These are phyloP conservation scores for Claviceps paspali DNA, from an alignment of 2,329 filamentous ascomycete genomes.

Conservation along the genomic window DNA sequence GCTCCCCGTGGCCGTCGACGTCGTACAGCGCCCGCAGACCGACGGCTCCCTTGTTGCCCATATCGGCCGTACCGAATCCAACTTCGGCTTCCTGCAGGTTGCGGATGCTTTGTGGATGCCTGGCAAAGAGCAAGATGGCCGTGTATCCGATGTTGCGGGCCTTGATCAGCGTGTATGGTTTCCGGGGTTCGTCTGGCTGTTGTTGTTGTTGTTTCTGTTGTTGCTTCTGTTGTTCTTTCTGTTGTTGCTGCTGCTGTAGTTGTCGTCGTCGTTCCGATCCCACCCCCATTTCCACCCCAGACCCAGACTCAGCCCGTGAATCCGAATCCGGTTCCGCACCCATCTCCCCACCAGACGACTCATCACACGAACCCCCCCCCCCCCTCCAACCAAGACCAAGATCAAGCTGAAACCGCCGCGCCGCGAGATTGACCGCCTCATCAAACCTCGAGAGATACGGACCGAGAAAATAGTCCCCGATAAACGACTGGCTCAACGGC, in stretches of 20 bases:
- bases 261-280: neutral
- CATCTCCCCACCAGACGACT: too few species aligned
- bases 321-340: too few species aligned
- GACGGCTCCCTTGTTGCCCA: conserved; percentile 93
- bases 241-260: neutral
- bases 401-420: too few species aligned
- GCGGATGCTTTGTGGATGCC: conserved; percentile 42
- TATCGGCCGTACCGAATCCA: conserved; percentile 70
- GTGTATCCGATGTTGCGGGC: conserved; percentile 77
- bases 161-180: conserved; percentile 53
- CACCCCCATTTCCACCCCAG: too few species aligned
- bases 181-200: conserved; percentile 9
- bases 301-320: too few species aligned
- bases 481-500: conserved; percentile 69
- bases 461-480: conserved; percentile 64
- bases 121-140: conserved; percentile 70
- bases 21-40: conserved; percentile 55
- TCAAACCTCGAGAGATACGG: conserved; percentile 62
- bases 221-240: neutral
- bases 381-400: too few species aligned
- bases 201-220: neutral
- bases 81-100: conserved; percentile 65
- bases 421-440: conserved; percentile 56
- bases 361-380: too few species aligned
- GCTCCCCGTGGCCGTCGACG: conserved; percentile 11